Conservation (phyloP, 805 yeast species). For the Candida railenensis region DNA sequence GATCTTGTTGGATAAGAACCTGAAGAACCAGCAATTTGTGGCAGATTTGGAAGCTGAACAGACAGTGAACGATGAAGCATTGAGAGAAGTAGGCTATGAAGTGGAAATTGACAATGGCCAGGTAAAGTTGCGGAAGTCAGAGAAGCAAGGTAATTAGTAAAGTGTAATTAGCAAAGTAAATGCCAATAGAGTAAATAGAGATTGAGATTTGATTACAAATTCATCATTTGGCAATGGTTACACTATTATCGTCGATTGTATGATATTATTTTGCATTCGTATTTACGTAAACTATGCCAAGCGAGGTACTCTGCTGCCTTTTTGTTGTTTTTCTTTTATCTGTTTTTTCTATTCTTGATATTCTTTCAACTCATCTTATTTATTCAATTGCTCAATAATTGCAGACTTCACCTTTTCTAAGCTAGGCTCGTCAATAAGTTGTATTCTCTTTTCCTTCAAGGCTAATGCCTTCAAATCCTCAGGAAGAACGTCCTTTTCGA, state of each 20-base stretch:
- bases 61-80: conserved; percentile 55
- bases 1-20: conserved; percentile 63
- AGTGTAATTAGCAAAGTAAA: background rate
- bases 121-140: conserved; percentile 47
- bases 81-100: conserved; percentile 72
- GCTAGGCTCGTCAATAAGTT: conserved; percentile 68
- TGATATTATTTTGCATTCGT: too few relatives aligned
- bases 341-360: background rate
- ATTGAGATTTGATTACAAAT: too few relatives aligned
- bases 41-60: conserved; percentile 74
- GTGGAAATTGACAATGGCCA: conserved; percentile 72
- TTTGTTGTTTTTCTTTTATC: too few relatives aligned
- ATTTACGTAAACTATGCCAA: too few relatives aligned
- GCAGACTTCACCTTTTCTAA: conserved; percentile 71
- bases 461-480: conserved; percentile 76
- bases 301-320: too few relatives aligned
- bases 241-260: too few relatives aligned
- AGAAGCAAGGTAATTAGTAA: background rate
- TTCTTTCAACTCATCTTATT: background rate
- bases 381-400: conserved; percentile 64
- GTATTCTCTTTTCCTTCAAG: conserved; percentile 70
- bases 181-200: background rate
- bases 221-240: too few relatives aligned
- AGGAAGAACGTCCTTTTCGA: conserved; percentile 87
- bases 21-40: conserved; percentile 72